Base-by-base conservation (phyloP, 2,329 filamentous ascomycete species). In the Epichloe baconii region DNA sequence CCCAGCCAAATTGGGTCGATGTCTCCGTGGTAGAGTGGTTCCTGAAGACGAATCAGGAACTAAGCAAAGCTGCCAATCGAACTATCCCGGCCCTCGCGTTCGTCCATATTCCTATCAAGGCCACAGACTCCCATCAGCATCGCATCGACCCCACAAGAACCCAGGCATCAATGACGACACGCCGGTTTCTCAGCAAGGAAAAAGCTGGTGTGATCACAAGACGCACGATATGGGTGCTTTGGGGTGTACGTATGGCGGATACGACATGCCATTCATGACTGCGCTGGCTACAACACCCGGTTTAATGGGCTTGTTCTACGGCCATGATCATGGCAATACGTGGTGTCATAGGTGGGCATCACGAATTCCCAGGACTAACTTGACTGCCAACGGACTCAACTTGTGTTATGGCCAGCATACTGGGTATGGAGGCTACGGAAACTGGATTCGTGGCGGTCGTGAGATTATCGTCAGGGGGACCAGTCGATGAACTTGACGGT, bases 401-500 rank as follows among this genome's bases (percentile, higher is more conserved):
- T 55, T 77, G 8, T 77, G 74, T 55, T 85, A 82, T 58, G 80
- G 80, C 5, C 78, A 84, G 56, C 82, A 83, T 55, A 75, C 79
- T 0, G 83, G 84, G 0, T 86, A 86, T 51, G 83, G 83, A 0
- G 83, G 84, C 0, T 86, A 87, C 56, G 79, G 82, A 0, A 69
- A 71, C 42, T 85, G 78, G 77, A 74, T 75, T 10, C 74, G 83
- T 0, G 83, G 83, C 1, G 72, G 74, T 3, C 69, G 80, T 1
- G 76, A 82, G 56, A 66, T 84, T 14, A 55, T 70, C 2, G 57
- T 83, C 1, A 64, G 23, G 70, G 66, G 75, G 61, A 66, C 2
- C 63, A 63, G 35, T 58, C 78, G 15, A 58, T 58, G 4, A 56
- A 65, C 4, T 55, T 66, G 15, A 69, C 71, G 37, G 62, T 79